Percentiles rank a stretch among this genome's conserved stretches.
These are phyloP conservation scores for Dryadomyces quercivorus DNA, from an alignment of 2,329 filamentous ascomycete genomes.

Conservation along the genomic window DNA sequence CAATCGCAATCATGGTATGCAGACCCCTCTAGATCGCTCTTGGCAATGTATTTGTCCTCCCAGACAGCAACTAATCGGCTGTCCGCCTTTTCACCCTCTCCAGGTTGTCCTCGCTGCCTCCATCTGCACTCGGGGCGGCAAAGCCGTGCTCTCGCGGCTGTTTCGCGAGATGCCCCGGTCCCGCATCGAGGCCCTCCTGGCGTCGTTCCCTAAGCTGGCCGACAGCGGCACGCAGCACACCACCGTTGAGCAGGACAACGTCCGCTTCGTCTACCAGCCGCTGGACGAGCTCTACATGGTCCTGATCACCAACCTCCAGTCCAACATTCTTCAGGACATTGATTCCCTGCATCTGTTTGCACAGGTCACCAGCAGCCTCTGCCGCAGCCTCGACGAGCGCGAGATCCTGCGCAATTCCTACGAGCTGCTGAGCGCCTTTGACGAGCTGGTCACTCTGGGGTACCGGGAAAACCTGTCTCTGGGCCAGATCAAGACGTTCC, in stretches of 20 bases:
- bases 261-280: conserved; percentile 98
- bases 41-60: not conserved
- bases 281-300: conserved; percentile 99
- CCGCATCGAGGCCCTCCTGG: conserved; percentile 88
- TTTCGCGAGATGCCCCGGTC: conserved; percentile 97
- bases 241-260: conserved; percentile 97
- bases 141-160: conserved; percentile 93
- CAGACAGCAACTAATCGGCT: not conserved
- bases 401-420: conserved; percentile 94
- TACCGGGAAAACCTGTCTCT: conserved; percentile 95
- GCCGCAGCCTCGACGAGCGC: conserved; percentile 88
- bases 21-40: not conserved
- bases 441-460: conserved; percentile 89
- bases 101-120: conserved; percentile 97
- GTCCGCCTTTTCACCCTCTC: not conserved
- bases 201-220: conserved; percentile 94
- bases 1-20: conserved; percentile 3
- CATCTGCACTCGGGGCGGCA: conserved; percentile 96
- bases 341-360: conserved; percentile 96
- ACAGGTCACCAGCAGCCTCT: conserved; percentile 92
- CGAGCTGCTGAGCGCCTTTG: conserved; percentile 90
- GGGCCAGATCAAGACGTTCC: conserved; percentile 95
- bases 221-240: conserved; percentile 95
- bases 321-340: conserved; percentile 98
- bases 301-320: conserved; percentile 97